Base-by-base conservation (phyloP, 2,329 filamentous ascomycete genomes). In the Eurotiales sp. region DNA sequence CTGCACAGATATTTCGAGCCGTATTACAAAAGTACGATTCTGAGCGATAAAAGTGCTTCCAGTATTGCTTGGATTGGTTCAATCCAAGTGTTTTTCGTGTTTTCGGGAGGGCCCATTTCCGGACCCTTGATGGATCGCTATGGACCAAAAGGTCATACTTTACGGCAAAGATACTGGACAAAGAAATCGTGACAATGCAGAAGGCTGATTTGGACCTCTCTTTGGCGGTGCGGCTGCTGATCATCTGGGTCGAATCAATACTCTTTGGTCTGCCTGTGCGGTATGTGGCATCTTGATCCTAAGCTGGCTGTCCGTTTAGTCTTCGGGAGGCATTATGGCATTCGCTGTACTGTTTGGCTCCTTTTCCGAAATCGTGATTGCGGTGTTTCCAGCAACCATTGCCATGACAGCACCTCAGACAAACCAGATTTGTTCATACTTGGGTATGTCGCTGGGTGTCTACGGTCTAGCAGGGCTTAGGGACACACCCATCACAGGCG, bases 401-500 rank as follows among this genome's bases (percentile, higher is more conserved):
- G 55, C 55, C 12, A 53, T 53, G 22, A 58, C 50, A 17, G 27
- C 56, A 14, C 40, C 40, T 10, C 48, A 58, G 5, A 23, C 53
- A 2, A 52, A 54, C 14, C 52, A 61, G 39, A 56, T 59, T 21
- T 56, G 59, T 3, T 58, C 58, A 7, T 58, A 59, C 30, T 45
- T 60, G 47, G 58, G 59, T 1, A 59, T 60, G 53, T 60, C 58
- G 7, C 42, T 64, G 48, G 57, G 62, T 1, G 40, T 77, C 1
- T 62, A 66, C 4, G 69, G 71, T 0, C 46, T 81, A 27, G 76
- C 71, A 0, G 69, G 67, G 3, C 58, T 83, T 29, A 68, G 79
- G 3, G 78, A 76, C 0, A 73, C 74, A 11, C 77, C 77, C 0
- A 65, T 76, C 40, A 74, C 71, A 46, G 76, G 76, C 3, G 71